Evolutionary conservation across 2,329 filamentous ascomycete genomes (phyloP).

Genomic region (Penicillium brevicompactum): DNA sequence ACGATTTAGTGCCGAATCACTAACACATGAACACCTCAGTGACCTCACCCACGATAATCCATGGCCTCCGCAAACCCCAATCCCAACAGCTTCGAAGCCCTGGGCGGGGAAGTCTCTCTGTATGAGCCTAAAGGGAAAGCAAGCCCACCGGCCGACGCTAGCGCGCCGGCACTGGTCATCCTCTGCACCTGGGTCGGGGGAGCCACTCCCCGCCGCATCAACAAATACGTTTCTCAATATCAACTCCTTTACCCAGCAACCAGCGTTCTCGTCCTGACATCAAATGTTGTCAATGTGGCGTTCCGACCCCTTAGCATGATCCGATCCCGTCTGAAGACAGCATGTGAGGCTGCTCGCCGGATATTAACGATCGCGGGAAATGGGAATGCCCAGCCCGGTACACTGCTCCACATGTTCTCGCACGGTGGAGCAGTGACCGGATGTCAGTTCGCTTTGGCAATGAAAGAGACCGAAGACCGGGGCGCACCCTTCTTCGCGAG

Average conservation of each 20-base stretch:
- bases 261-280: constrained; percentile 25
- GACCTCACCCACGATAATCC: background rate
- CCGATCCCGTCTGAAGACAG: constrained; percentile 20
- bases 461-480: constrained; percentile 14
- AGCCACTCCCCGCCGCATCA: constrained; percentile 29
- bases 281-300: constrained; percentile 18
- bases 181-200: constrained; percentile 31
- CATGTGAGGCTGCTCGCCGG: constrained; percentile 18
- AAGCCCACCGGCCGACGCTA: background rate
- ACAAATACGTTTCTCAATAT: constrained; percentile 27
- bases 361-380: constrained; percentile 8
- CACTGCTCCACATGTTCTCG: constrained; percentile 27
- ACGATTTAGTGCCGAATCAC: background rate
- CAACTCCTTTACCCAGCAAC: constrained; percentile 21
- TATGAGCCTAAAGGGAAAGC: constrained; percentile 9
- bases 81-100: constrained; percentile 12
- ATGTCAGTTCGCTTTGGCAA: constrained; percentile 22
- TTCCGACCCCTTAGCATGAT: constrained; percentile 19
- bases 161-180: constrained; percentile 22
- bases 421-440: constrained; percentile 25
- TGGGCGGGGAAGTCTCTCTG: constrained; percentile 18
- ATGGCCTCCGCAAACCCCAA: constrained; percentile 6
- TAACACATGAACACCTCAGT: background rate
- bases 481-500: constrained; percentile 4
- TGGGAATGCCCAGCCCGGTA: constrained; percentile 3